These are phyloP conservation scores for Punica granatum DNA, from an alignment of 345 rosid species.

Conservation along the genomic window DNA sequence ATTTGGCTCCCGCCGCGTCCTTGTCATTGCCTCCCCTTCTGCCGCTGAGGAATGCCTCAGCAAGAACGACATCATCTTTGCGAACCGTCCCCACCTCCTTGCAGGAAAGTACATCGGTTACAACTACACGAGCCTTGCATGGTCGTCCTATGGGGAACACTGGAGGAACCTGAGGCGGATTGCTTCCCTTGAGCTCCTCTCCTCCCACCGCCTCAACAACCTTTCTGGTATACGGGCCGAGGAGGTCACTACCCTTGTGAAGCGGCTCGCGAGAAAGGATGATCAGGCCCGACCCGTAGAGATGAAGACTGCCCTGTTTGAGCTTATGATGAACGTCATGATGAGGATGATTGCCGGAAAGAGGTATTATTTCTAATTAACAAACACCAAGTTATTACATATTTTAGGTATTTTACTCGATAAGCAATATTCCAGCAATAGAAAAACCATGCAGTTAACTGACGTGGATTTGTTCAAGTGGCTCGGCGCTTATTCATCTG, in stretches of 20 bases:
- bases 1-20: constrained; percentile 25
- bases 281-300: constrained; percentile 5
- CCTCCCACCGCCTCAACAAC: constrained; percentile 21
- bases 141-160: constrained; percentile 32
- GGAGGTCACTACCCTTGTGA: constrained; percentile 18
- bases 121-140: constrained; percentile 22
- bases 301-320: constrained; percentile 4
- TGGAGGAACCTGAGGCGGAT: constrained; percentile 36
- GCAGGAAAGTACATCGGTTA: constrained; percentile 25
- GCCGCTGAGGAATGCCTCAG: constrained; percentile 33
- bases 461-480: no score
- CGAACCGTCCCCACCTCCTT: constrained; percentile 28
- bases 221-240: constrained; percentile 14
- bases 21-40: constrained; percentile 30
- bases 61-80: constrained; percentile 29
- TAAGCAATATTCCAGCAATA: neutral
- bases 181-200: constrained; percentile 26
- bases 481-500: no score
- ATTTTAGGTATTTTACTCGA: neutral
- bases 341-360: constrained; percentile 20
- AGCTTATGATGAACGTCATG: constrained; percentile 13
- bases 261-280: constrained; percentile 5
- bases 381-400: neutral
- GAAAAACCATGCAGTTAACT: no score
- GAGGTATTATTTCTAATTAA: constrained; percentile 12